Conservation (phyloP, 768 basidiomycete species). For the Serendipita sp. region DNA sequence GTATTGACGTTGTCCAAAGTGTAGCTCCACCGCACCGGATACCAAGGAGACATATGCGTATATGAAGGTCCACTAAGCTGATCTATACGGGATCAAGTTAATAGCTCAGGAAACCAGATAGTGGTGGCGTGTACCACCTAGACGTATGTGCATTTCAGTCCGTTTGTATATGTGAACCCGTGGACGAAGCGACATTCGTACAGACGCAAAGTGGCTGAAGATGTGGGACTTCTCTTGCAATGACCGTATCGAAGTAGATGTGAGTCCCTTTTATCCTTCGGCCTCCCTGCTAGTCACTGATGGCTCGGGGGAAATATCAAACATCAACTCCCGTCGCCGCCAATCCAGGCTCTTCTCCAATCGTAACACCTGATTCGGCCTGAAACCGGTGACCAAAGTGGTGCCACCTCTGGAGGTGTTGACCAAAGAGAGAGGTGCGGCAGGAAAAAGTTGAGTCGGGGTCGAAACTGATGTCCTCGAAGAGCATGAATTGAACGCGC, state of each 20-base stretch:
- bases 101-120: conserved; percentile 15
- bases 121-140: conserved; percentile 57
- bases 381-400: conserved; percentile 13
- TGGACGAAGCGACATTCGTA: conserved; percentile 76
- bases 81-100: too few species aligned
- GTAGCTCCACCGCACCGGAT: too few species aligned
- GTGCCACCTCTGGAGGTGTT: conserved; percentile 12
- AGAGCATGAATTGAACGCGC: conserved; percentile 22
- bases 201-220: conserved; percentile 67
- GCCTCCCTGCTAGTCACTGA: neutral
- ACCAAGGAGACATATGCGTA: too few species aligned
- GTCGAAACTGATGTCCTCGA: conserved; percentile 50
- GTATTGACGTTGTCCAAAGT: too few species aligned
- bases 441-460: conserved; percentile 50
- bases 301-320: conserved; percentile 36
- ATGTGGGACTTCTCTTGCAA: conserved; percentile 91
- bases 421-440: conserved; percentile 23
- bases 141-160: conserved; percentile 65
- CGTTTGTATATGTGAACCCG: conserved; percentile 63
- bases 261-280: conserved; percentile 22
- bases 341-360: conserved; percentile 35
- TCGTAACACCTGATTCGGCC: conserved; percentile 34
- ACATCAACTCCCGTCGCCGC: conserved; percentile 35
- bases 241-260: conserved; percentile 44
- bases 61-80: too few species aligned